Evolutionary conservation across 2,329 filamentous ascomycete species (phyloP), one percentile per base, ranked within the genome.

Genomic region (Colletotrichum sp.): DNA sequence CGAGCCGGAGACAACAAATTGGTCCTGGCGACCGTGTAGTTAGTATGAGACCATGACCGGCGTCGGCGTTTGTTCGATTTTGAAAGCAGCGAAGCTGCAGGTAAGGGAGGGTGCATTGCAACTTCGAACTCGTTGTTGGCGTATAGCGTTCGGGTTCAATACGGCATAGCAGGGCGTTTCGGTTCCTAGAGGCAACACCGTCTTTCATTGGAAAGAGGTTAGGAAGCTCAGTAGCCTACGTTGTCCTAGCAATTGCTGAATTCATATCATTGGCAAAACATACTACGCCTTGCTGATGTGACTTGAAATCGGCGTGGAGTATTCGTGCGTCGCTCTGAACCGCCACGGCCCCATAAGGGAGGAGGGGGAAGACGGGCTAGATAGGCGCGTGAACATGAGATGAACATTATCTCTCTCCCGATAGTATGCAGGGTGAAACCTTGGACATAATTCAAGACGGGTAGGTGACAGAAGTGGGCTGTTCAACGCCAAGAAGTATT

Each of bases 91-190:
- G 26, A 28, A 18, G 44, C 36, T 60, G 72, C 39, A 64, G 28
- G 15, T 15, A 36, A 55, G 13, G 55, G 9, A 52, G 59, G 26
- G 28, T 30, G 36, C 60, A 67, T 75, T 21, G 36, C 65, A 57
- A 55, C 44, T 66, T 16, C 36, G 32, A 52, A 13, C 21, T 66
- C 52, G 12, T 34, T 34, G 24, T 39, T 44, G 26, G 62, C 63
- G 70, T 28, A 44, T 30, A 64, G 64, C 69, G 32, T 60, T 70
- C 55, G 32, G 21, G 24, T 63, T 13, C 49, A 68, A 9, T 26
- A 76, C 67, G 24, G 71, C 75, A 76, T 76, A 67, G 66, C 71
- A 76, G 39, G 75, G 75, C 72, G 75, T 76, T 75, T 68, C 18
- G 75, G 60, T 75, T 67, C 24, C 55, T 21, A 21, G 36, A 59